Conservation (phyloP, 2,329 filamentous ascomycete species). For the Calonectria pauciramosa region DNA sequence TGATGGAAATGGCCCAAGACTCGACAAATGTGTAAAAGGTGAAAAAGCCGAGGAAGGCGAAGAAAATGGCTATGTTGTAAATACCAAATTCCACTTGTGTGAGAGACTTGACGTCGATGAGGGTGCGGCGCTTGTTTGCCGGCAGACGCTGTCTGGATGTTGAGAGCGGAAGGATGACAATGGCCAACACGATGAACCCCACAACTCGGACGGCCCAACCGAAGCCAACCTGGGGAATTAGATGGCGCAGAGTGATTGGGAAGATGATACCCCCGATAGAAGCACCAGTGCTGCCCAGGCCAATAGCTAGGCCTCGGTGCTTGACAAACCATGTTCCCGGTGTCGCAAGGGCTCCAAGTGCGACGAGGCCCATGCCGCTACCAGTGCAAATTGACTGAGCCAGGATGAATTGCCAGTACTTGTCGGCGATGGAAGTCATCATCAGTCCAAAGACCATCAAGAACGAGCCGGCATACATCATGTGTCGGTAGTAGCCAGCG, state of each 20-base stretch:
- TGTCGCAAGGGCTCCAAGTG: background rate
- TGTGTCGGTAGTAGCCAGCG: conserved; percentile 51
- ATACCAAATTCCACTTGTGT: conserved; percentile 41
- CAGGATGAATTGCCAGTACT: conserved; percentile 44
- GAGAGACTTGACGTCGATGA: conserved; percentile 39
- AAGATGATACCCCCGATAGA: conserved; percentile 55
- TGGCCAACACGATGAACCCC: conserved; percentile 41
- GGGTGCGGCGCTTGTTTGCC: conserved; percentile 42
- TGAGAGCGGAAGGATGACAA: conserved; percentile 36
- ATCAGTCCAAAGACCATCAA: conserved; percentile 56
- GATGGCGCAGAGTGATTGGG: conserved; percentile 52
- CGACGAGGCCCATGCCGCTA: background rate
- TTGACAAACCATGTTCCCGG: background rate
- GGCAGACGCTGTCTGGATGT: conserved; percentile 26
- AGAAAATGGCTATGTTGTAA: conserved; percentile 49
- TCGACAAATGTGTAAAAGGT: conserved; percentile 58
- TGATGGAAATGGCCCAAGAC: conserved; percentile 53
- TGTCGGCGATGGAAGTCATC: conserved; percentile 51
- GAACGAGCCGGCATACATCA: conserved; percentile 50
- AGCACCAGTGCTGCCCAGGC: conserved; percentile 57
- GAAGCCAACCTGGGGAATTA: conserved; percentile 48
- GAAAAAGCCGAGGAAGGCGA: conserved; percentile 54
- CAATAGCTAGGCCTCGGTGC: conserved; percentile 55
- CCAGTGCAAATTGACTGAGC: background rate
- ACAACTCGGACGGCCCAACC: conserved; percentile 2